phyloP scores from a whole-genome alignment of 805 yeast genomes.

The Cyberlindnera japonica region DNA sequence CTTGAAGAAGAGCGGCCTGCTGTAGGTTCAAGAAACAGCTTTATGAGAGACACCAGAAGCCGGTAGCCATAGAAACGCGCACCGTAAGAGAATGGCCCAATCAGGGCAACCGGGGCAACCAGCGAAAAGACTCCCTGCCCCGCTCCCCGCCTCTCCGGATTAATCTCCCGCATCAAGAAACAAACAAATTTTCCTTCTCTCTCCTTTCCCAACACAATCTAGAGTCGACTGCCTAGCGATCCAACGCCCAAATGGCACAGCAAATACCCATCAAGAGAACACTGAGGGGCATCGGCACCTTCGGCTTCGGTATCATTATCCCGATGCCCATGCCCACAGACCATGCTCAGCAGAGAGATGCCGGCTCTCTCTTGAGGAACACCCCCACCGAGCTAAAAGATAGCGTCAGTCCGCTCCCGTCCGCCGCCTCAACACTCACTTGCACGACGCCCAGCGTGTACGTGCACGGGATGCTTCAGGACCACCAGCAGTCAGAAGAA shows the following conservation, averaged over 20 bases:
- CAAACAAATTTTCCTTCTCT: background rate
- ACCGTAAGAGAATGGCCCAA: too few relatives aligned
- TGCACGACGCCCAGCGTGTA: background rate
- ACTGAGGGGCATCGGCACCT: slow-evolving; percentile 14
- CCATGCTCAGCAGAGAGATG: background rate
- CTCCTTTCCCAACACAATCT: background rate
- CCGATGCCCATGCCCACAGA: slow-evolving; percentile 7
- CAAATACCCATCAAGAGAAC: background rate
- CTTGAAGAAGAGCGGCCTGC: slow-evolving; percentile 69
- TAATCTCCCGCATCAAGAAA: background rate
- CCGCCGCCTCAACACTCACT: background rate
- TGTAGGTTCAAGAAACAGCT: slow-evolving; percentile 10
- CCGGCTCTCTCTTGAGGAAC: background rate
- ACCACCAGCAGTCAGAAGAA: too few relatives aligned
- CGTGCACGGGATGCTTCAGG: too few relatives aligned
- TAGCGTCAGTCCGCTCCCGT: background rate
- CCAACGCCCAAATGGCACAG: too few relatives aligned
- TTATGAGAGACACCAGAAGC: background rate
- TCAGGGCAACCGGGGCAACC: too few relatives aligned
- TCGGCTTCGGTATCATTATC: slow-evolving; percentile 14
- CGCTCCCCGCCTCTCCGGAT: background rate
- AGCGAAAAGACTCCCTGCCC: too few relatives aligned
- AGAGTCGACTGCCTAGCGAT: background rate
- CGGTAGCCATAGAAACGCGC: background rate
- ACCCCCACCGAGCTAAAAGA: background rate